A percentile compares a stretch with the other conserved stretches of the same genome.
phyloP scores from a whole-genome alignment of 2,329 filamentous ascomycete species.

The Cryphonectria naterciae region DNA sequence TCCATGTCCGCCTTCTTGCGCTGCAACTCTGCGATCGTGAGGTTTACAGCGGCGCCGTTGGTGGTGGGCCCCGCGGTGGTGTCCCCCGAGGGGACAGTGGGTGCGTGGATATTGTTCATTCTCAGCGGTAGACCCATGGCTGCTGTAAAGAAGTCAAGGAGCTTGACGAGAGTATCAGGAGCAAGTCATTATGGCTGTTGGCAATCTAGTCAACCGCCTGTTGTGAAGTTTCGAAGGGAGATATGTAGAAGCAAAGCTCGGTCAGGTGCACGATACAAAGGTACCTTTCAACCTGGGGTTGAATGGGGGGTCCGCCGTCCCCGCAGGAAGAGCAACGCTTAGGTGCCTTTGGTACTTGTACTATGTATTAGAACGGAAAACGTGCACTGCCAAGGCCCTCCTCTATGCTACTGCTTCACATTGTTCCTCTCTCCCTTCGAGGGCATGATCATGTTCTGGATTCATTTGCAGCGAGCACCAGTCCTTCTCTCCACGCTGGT shows the following conservation, averaged over 20 bases:
- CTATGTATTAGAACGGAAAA: neutral
- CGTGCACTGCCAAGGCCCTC: neutral
- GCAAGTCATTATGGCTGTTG: constrained; percentile 7
- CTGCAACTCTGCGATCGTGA: constrained; percentile 80
- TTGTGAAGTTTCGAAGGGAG: constrained; percentile 10
- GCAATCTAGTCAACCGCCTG: constrained; percentile 27
- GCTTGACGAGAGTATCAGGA: neutral
- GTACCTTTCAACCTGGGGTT: neutral
- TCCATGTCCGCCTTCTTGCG: constrained; percentile 84
- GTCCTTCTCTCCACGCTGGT: neutral
- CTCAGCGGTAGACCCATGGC: constrained; percentile 42
- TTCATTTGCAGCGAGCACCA: neutral
- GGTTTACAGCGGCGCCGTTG: constrained; percentile 65
- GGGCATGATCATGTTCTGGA: neutral
- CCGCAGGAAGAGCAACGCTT: neutral
- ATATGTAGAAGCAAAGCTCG: neutral
- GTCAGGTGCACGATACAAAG: constrained; percentile 2
- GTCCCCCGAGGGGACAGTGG: constrained; percentile 73
- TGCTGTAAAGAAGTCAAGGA: constrained; percentile 7
- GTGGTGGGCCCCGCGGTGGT: constrained; percentile 59
- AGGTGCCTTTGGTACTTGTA: neutral
- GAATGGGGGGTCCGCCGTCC: constrained; percentile 5
- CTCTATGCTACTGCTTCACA: neutral
- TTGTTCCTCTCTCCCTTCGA: constrained; percentile 12
- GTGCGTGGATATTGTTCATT: constrained; percentile 63